A percentile compares a stretch with the other conserved stretches of the same genome.
Evolutionary conservation across 495 filamentous ascomycete species (phyloP).

Genomic region (Ramalina intermedia): DNA sequence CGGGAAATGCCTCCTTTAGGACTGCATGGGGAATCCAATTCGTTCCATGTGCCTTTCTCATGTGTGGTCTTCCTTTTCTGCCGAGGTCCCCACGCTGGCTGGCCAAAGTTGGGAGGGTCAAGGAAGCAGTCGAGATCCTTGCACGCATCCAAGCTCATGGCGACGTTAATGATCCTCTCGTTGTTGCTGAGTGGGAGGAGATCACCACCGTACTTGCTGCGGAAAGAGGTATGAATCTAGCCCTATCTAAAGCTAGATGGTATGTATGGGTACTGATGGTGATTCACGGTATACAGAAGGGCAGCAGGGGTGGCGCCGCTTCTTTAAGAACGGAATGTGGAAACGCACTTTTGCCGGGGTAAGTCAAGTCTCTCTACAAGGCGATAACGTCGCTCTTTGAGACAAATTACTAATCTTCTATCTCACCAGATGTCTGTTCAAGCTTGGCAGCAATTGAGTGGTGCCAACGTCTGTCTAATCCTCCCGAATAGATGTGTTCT

Average conservation of each 20-base stretch:
- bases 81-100: constrained; percentile 63
- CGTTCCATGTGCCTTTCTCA: constrained; percentile 47
- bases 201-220: constrained; percentile 46
- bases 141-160: constrained; percentile 56
- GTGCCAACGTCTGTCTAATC: constrained; percentile 52
- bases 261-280: too few relatives aligned
- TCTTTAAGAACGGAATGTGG: constrained; percentile 53
- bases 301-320: constrained; percentile 41
- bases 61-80: constrained; percentile 52
- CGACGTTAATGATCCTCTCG: constrained; percentile 47
- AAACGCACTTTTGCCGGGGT: constrained; percentile 51
- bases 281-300: constrained; percentile 17
- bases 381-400: not conserved
- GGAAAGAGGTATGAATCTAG: constrained; percentile 19
- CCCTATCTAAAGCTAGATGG: too few relatives aligned
- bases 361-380: constrained; percentile 8
- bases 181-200: constrained; percentile 61
- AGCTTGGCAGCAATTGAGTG: constrained; percentile 55
- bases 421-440: constrained; percentile 38
- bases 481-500: constrained; percentile 30
- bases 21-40: constrained; percentile 64
- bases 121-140: constrained; percentile 53
- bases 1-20: constrained; percentile 49
- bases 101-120: constrained; percentile 49
- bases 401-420: constrained; percentile 19